Conservation (phyloP, 305 asterid genomes). For the Lippia alba region DNA sequence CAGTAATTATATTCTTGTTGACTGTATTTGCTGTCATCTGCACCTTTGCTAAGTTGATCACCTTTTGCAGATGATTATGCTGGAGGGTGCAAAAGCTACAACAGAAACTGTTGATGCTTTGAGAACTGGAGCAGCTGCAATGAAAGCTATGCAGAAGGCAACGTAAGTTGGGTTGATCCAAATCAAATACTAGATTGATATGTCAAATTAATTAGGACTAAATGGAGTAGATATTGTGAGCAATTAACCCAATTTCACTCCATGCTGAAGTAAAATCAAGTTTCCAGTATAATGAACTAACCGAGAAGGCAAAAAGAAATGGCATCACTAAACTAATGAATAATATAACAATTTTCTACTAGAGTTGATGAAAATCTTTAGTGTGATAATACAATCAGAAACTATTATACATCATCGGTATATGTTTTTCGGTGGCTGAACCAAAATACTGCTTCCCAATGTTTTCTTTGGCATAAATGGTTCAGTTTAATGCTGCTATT, state of each 20-base stretch:
- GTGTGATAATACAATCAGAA: not conserved
- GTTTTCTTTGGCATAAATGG: not conserved
- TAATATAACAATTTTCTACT: not conserved
- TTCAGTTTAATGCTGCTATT: not conserved
- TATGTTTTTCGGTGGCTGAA: constrained; percentile 1
- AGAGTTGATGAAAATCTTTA: constrained; percentile 1
- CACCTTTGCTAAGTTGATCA: constrained; percentile 8
- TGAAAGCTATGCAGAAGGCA: constrained; percentile 91
- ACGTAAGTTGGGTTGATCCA: constrained; percentile 56
- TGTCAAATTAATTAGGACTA: constrained; percentile 5
- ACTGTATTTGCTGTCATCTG: not conserved
- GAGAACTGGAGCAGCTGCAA: constrained; percentile 88
- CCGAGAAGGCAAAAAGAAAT: not conserved
- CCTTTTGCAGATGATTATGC: constrained; percentile 72
- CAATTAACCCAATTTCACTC: not conserved
- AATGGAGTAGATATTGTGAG: constrained; percentile 9
- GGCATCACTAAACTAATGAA: not conserved
- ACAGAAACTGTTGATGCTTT: constrained; percentile 88
- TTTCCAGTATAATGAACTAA: constrained; percentile 1
- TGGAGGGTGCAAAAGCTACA: constrained; percentile 90
- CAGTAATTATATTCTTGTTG: constrained; percentile 11
- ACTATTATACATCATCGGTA: constrained; percentile 3
- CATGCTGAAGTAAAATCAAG: not conserved
- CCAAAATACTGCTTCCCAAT: not conserved
- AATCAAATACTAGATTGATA: constrained; percentile 12